A percentile compares a stretch with the other conserved stretches of the same genome.
Evolutionary conservation across 2,329 filamentous ascomycete genomes (phyloP).

Genomic region (Aspergillus vadensis): DNA sequence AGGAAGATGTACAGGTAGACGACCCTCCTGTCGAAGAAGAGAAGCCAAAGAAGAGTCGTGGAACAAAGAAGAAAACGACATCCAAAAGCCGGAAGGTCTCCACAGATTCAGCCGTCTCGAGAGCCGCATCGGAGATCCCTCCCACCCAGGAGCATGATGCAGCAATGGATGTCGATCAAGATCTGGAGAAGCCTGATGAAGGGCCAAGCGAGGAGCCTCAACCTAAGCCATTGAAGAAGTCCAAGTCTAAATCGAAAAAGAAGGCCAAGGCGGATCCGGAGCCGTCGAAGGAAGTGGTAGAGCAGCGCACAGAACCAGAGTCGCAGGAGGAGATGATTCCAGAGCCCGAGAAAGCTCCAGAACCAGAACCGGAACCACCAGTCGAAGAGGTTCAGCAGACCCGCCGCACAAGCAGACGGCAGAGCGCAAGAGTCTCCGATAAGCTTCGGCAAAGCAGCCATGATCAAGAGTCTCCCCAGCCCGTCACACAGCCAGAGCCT

Average conservation of each 20-base stretch:
- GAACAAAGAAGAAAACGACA: constrained; percentile 40
- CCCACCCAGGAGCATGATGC: constrained; percentile 68
- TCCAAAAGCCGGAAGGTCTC: constrained; percentile 56
- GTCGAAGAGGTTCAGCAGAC: constrained; percentile 6
- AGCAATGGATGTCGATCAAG: constrained; percentile 66
- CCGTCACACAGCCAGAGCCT: constrained; percentile 4
- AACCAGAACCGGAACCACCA: neutral
- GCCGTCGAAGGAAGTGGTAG: constrained; percentile 9
- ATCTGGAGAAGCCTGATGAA: constrained; percentile 55
- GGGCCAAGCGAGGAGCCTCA: constrained; percentile 35
- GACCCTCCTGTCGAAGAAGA: constrained; percentile 28
- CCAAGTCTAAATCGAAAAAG: constrained; percentile 34
- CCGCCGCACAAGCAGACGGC: constrained; percentile 6
- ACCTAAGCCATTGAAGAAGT: constrained; percentile 29
- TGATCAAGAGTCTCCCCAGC: neutral
- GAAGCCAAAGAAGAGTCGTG: constrained; percentile 49
- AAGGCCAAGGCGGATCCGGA: constrained; percentile 27
- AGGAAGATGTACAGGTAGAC: constrained; percentile 29
- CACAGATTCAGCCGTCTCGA: constrained; percentile 49
- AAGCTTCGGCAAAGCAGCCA: neutral
- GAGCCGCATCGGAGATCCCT: constrained; percentile 35
- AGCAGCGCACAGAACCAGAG: constrained; percentile 16
- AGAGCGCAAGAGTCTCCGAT: constrained; percentile 10
- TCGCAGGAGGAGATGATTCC: constrained; percentile 9
- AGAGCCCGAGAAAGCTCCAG: constrained; percentile 6